phyloP scores from a whole-genome alignment of 805 yeast species.

The Schwanniomyces occidentalis region DNA sequence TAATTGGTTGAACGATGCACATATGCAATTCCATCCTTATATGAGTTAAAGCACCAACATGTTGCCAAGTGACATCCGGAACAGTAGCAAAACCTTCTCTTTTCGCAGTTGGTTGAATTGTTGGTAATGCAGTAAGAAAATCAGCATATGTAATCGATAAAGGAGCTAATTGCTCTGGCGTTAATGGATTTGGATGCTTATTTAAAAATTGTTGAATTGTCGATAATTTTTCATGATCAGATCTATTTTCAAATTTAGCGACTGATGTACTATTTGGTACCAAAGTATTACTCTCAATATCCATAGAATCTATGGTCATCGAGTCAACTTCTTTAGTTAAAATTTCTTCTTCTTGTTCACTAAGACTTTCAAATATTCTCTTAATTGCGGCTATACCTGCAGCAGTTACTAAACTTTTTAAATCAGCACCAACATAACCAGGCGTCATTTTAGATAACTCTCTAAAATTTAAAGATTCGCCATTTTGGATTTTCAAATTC shows the following conservation, averaged over 20 bases:
- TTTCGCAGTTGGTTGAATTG: constrained; percentile 95
- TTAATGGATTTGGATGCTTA: constrained; percentile 77
- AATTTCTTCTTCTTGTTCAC: constrained; percentile 39
- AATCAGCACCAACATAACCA: constrained; percentile 97
- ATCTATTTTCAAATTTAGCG: constrained; percentile 32
- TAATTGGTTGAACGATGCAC: constrained; percentile 97
- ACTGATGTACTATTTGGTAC: constrained; percentile 11
- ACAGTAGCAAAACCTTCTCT: constrained; percentile 99
- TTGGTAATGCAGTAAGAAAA: constrained; percentile 81
- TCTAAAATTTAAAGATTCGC: constrained; percentile 61
- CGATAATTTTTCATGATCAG: constrained; percentile 45
- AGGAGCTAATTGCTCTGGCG: constrained; percentile 72
- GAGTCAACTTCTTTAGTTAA: constrained; percentile 6
- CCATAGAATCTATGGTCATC: constrained; percentile 28
- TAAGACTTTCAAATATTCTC: constrained; percentile 71
- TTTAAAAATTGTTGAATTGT: constrained; percentile 71
- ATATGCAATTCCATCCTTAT: constrained; percentile 89
- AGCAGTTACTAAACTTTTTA: constrained; percentile 89
- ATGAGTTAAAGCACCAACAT: constrained; percentile 83
- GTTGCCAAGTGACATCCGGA: constrained; percentile 95
- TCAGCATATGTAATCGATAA: constrained; percentile 77
- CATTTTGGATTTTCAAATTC: constrained; percentile 59
- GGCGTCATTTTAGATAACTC: constrained; percentile 90
- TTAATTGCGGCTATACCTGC: constrained; percentile 95
- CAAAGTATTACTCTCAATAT: constrained; percentile 22